These are phyloP conservation scores for Ramaria rubella DNA, from an alignment of 768 basidiomycete species.

Conservation along the genomic window DNA sequence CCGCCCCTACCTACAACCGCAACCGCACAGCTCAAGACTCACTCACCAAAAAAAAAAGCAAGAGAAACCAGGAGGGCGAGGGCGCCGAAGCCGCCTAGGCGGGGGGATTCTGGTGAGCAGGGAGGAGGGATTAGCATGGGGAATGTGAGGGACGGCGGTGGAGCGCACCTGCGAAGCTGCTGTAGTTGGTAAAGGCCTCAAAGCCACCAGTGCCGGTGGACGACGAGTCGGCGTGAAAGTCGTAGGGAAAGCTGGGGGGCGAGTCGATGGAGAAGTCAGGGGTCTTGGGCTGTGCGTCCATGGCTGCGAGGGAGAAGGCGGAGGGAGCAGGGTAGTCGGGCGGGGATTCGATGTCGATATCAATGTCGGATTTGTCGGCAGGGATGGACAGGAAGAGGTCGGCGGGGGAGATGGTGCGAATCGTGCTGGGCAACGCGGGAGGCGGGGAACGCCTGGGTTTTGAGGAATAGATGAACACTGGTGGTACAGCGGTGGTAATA, in stretches of 20 bases:
- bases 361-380: constrained; percentile 10
- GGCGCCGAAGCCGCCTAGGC: constrained; percentile 13
- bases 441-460: constrained; percentile 21
- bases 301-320: constrained; percentile 8
- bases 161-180: constrained; percentile 2
- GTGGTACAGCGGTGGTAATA: constrained; percentile 27
- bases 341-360: constrained; percentile 4
- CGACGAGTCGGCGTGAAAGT: constrained; percentile 33
- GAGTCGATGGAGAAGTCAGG: constrained; percentile 43
- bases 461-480: constrained; percentile 26
- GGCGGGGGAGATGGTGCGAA: constrained; percentile 10
- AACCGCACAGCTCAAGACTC: no score
- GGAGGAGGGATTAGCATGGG: constrained; percentile 63
- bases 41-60: no score
- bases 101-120: constrained; percentile 21
- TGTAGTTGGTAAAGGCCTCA: constrained; percentile 14
- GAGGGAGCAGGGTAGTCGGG: not conserved
- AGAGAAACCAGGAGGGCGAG: no score
- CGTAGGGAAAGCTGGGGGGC: constrained; percentile 34
- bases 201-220: constrained; percentile 5
- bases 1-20: no score
- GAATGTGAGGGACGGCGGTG: constrained; percentile 38
- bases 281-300: constrained; percentile 32
- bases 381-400: constrained; percentile 9
- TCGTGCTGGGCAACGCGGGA: constrained; percentile 8